These are phyloP conservation scores for Neoboletus subvelutipes DNA, from an alignment of 768 basidiomycete species.

Conservation along the genomic window DNA sequence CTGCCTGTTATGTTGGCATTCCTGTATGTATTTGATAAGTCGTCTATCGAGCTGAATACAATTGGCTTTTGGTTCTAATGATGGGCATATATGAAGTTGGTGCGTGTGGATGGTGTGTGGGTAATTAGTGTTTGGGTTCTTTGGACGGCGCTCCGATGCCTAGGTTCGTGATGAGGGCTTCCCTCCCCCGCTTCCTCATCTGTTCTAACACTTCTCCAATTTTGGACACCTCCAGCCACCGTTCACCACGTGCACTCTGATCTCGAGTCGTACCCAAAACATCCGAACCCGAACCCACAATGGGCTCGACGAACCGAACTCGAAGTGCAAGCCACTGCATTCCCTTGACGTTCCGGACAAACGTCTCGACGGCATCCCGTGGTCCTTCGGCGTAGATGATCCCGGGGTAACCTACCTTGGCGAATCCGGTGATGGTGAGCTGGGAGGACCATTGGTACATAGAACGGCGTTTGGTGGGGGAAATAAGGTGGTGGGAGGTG, in stretches of 20 bases:
- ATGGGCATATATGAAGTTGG: neutral
- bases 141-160: conserved; percentile 52
- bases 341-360: conserved; percentile 58
- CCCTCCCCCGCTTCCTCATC: conserved; percentile 58
- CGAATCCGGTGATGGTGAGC: conserved; percentile 59
- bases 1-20: conserved; percentile 4
- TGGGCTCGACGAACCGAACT: neutral
- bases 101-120: neutral
- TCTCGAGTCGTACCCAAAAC: neutral
- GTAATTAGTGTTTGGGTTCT: neutral
- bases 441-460: conserved; percentile 56
- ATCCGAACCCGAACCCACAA: neutral
- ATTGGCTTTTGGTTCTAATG: conserved; percentile 3
- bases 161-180: conserved; percentile 57
- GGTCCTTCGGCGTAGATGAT: conserved; percentile 69
- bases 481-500: conserved; percentile 71
- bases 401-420: conserved; percentile 75
- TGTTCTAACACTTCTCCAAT: conserved; percentile 67
- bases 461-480: conserved; percentile 60
- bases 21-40: conserved; percentile 26
- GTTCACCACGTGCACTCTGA: neutral
- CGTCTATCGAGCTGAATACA: conserved; percentile 21
- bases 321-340: neutral
- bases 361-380: conserved; percentile 54
- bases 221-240: conserved; percentile 68